Evolutionary conservation across 2,329 filamentous ascomycete species (phyloP), one percentile per base, ranked within the genome.

Genomic region (Sarocladiaceae sp.): DNA sequence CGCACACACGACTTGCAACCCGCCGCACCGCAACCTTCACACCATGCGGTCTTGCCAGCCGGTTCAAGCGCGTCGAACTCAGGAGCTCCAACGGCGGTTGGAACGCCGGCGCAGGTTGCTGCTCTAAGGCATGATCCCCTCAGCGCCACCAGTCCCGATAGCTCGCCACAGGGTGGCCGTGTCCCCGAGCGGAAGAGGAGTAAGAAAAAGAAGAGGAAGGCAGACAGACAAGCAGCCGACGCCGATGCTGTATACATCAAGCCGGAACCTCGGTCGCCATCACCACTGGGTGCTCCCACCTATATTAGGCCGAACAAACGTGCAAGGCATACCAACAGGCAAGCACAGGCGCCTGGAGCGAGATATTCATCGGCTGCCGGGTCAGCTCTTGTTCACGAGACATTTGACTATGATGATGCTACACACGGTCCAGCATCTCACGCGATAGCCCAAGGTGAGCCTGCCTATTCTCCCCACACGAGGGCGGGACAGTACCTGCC

Each of bases 1-100:
- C 80, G 81, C 57, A 82, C 81, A 53, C 83, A 89, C 58, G 82
- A 90, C 55, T 77, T 82, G 42, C 82, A 81, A 27, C 84, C 83
- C 33, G 67, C 83, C 57, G 86, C 86, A 43, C 85, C 87, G 50
- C 58, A 83, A 65, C 67, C 75, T 53, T 49, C 44, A 16, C 42
- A 42, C 13, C 46, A 26, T 33, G 48, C 44, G 18, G 49, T 53
- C 21, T 46, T 43, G n/a, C 46, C 43, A 6, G 52, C 52, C 12
- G 48, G 49, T 33, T 43, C 29, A 11, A 43, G 40, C 16, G 40
- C 26, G 3, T 33, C 40, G 11, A 32, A 43, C 12, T 43, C 49
- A 16, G 59, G 56, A 21, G 59, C 63, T 2, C 61, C 74, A 24
- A 43, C 40, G 12, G 37, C 23, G 12, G 29, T 24, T 11, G 37